Evolutionary conservation across 352 stramenopile genomes (phyloP).

Genomic region (Phytophthora hibernalis): DNA sequence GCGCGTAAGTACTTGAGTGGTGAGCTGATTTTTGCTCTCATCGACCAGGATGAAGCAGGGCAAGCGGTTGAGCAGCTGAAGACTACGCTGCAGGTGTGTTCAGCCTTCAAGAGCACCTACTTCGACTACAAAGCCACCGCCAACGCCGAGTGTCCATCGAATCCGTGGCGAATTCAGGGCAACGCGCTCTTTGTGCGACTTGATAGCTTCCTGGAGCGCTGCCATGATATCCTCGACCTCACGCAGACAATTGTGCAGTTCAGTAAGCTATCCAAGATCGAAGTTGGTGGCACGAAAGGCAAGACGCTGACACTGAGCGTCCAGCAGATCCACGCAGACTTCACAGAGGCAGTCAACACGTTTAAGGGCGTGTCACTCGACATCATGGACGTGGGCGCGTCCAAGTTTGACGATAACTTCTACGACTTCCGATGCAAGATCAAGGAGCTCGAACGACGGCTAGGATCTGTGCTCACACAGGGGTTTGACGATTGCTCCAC

Average conservation of each 20-base stretch:
- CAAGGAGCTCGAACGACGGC: slow-evolving; percentile 97
- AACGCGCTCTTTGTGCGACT: slow-evolving; percentile 97
- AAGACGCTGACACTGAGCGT: slow-evolving; percentile 94
- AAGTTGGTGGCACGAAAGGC: slow-evolving; percentile 97
- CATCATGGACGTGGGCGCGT: slow-evolving; percentile 98
- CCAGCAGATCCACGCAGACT: slow-evolving; percentile 97
- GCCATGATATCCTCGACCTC: slow-evolving; percentile 97
- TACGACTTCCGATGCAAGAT: slow-evolving; percentile 98
- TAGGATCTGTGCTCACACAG: slow-evolving; percentile 96
- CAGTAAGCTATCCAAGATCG: slow-evolving; percentile 97
- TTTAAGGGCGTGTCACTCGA: slow-evolving; percentile 97
- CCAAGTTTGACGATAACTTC: slow-evolving; percentile 98
- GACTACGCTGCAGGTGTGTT: slow-evolving; percentile 94
- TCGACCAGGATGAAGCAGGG: slow-evolving; percentile 96
- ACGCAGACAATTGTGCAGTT: slow-evolving; percentile 99
- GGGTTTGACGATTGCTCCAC: slow-evolving; percentile 98
- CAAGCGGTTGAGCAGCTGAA: slow-evolving; percentile 96
- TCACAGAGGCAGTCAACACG: slow-evolving; percentile 93
- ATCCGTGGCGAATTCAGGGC: slow-evolving; percentile 98
- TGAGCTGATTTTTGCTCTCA: slow-evolving; percentile 96
- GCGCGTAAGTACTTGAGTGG: slow-evolving; percentile 93
- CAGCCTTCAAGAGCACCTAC: slow-evolving; percentile 98
- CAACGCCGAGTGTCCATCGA: slow-evolving; percentile 96
- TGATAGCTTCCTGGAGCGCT: slow-evolving; percentile 97
- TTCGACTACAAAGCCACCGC: slow-evolving; percentile 98